Base-by-base conservation (phyloP, 1,284 basidiomycete species). In the Termitomyces sp. region DNA sequence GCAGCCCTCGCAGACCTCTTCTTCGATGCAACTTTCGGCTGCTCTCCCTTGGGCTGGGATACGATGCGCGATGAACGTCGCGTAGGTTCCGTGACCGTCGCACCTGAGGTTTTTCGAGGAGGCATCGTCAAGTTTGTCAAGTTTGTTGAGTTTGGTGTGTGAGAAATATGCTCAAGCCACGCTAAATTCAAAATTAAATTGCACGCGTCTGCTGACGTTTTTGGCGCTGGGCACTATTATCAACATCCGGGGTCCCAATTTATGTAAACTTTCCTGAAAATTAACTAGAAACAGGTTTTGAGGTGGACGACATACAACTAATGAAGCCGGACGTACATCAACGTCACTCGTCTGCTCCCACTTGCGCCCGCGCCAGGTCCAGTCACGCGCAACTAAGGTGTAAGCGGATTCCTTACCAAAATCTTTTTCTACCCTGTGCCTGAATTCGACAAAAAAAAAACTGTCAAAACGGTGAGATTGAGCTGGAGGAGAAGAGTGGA, bases 31-130 rank as follows among this genome's bases (percentile, higher is more conserved):
- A 63, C 66, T 60, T 52, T 62, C 26, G 48, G 19, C 45, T 59
- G 55, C 53, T 63, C 70, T 43, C 68, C 64, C 49, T 68, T 68
- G 45, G 74, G 68, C 34, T 72, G 71, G 3, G 76, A 63, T 5
- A 77, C 74, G 48, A 81, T 73, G 44, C 80, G 68, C 17, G 71
- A 71, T 10, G 80, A 82, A 52, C 80, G 73, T 55, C 80, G 69
- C 8, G 76, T 77, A 41, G 68, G 58, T 28, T 70, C 69, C 9
- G 61, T 60, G 6, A 61, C 64, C 28, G 60, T 50, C 31, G 63
- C 58, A 21, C 62, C 61, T 42, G 68, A 58, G 31, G 61, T 53
- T 61, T 73, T 72, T 46, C 68, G 64, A 55, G 70, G 68, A 54
- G 72, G 59, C 72, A 74, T 73, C 50, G 53, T 67, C 26, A 47